Conservation (phyloP, 2,329 filamentous ascomycete species). For the Leptographium procerum region DNA sequence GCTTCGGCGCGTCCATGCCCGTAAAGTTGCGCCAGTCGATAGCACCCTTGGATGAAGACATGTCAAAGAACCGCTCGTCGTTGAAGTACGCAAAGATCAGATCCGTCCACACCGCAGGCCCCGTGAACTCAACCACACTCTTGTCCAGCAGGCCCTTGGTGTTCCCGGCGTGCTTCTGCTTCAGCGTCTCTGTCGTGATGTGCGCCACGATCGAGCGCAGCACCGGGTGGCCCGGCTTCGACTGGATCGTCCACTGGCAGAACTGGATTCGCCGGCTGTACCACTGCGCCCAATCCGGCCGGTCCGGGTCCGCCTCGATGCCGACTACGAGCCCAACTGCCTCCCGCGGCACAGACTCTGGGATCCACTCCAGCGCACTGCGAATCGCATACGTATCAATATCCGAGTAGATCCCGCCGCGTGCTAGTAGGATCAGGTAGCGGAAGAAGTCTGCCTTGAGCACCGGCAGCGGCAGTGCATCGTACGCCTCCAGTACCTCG, state of each 20-base stretch:
- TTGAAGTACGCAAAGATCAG: slow-evolving; percentile 89
- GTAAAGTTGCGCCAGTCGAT: slow-evolving; percentile 87
- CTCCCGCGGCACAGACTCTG: slow-evolving; percentile 61
- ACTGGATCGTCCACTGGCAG: slow-evolving; percentile 97
- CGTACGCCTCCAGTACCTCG: slow-evolving; percentile 67
- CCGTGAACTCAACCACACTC: slow-evolving; percentile 85
- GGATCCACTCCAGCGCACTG: slow-evolving; percentile 80
- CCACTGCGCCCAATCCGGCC: slow-evolving; percentile 87
- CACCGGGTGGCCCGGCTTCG: slow-evolving; percentile 87
- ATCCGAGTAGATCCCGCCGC: slow-evolving; percentile 65
- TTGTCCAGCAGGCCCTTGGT: slow-evolving; percentile 51
- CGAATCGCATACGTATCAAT: slow-evolving; percentile 85
- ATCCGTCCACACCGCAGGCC: slow-evolving; percentile 91
- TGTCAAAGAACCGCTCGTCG: slow-evolving; percentile 77
- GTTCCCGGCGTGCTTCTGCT: slow-evolving; percentile 55
- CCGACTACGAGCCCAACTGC: slow-evolving; percentile 80
- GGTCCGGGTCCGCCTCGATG: slow-evolving; percentile 92
- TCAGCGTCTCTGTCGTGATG: slow-evolving; percentile 73
- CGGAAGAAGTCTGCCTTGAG: slow-evolving; percentile 72
- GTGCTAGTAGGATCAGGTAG: slow-evolving; percentile 54
- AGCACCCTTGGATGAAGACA: slow-evolving; percentile 55
- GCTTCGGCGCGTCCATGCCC: slow-evolving; percentile 69
- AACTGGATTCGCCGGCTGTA: slow-evolving; percentile 95
- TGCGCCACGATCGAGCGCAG: slow-evolving; percentile 76
- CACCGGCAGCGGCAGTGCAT: slow-evolving; percentile 59